Conservation (phyloP, 2,329 filamentous ascomycete species). For the Alternaria postmessia region DNA sequence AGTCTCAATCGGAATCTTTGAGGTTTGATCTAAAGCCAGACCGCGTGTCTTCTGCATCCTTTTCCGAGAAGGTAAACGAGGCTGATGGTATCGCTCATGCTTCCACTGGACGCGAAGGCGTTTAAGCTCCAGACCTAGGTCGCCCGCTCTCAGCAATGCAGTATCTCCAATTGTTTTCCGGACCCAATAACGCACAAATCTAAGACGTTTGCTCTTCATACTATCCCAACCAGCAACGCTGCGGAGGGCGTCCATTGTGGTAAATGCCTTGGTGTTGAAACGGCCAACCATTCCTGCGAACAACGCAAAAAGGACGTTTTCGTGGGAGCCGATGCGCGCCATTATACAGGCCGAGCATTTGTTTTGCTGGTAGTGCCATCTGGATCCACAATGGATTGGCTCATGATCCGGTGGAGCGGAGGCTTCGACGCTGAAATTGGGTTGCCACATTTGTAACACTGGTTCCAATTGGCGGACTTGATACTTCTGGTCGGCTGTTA, state of each 20-base stretch:
- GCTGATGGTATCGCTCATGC: neutral
- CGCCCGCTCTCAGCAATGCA: conserved; percentile 24
- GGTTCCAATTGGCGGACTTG: conserved; percentile 39
- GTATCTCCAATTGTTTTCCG: conserved; percentile 18
- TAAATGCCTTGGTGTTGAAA: conserved; percentile 9
- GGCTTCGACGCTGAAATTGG: conserved; percentile 21
- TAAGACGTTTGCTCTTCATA: conserved; percentile 29
- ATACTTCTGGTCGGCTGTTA: conserved; percentile 26
- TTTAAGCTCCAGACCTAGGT: conserved; percentile 34
- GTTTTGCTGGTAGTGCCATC: conserved; percentile 35
- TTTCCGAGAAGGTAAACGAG: neutral
- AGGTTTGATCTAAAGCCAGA: neutral
- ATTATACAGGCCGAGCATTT: conserved; percentile 43
- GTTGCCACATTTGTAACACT: conserved; percentile 37
- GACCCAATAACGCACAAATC: conserved; percentile 39
- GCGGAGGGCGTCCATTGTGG: neutral
- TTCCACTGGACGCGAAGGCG: conserved; percentile 17
- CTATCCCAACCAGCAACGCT: conserved; percentile 17
- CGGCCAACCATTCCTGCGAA: conserved; percentile 38
- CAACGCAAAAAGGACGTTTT: conserved; percentile 32
- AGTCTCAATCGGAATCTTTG: neutral
- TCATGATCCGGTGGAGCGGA: conserved; percentile 26
- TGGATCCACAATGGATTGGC: conserved; percentile 22
- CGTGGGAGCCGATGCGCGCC: conserved; percentile 38
- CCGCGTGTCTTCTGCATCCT: neutral